phyloP scores from a whole-genome alignment of 495 filamentous ascomycete genomes.

The Ascodesmis nigricans region DNA sequence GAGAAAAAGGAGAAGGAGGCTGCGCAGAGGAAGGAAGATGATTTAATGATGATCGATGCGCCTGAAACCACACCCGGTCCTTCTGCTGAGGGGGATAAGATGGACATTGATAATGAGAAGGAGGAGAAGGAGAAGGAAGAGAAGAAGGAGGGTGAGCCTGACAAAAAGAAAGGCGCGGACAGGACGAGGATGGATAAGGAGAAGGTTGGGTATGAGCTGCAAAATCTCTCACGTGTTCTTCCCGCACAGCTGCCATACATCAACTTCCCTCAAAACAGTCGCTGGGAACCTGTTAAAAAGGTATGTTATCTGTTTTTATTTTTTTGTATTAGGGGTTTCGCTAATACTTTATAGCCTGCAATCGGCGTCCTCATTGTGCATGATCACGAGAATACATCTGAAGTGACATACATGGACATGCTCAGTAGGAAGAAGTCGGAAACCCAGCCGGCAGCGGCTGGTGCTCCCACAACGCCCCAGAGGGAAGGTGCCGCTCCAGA shows the following conservation, averaged over 20 bases:
- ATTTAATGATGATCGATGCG: conserved; percentile 84
- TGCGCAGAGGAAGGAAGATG: conserved; percentile 34
- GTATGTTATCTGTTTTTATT: conserved; percentile 29
- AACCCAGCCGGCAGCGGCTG: conserved; percentile 3
- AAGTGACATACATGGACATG: conserved; percentile 22
- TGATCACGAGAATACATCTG: too few relatives aligned
- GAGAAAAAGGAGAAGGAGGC: conserved; percentile 38
- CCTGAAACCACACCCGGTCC: conserved; percentile 38
- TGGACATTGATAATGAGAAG: conserved; percentile 70
- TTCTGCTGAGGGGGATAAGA: conserved; percentile 37
- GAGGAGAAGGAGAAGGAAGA: conserved; percentile 38
- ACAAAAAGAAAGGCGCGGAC: conserved; percentile 33
- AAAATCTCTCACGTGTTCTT: conserved; percentile 91
- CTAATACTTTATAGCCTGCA: conserved; percentile 40
- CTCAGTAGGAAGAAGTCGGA: conserved; percentile 8
- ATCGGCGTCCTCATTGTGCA: conserved; percentile 76
- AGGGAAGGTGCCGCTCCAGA: conserved; percentile 19
- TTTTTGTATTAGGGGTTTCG: conserved; percentile 2
- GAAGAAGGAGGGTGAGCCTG: conserved; percentile 37
- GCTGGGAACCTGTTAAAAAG: conserved; percentile 92
- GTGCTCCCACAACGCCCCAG: conserved; percentile 14
- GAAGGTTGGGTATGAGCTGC: conserved; percentile 83
- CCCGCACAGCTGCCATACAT: conserved; percentile 89
- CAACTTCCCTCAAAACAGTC: conserved; percentile 54
- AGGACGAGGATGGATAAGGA: conserved; percentile 89